Conservation (phyloP, 768 basidiomycete species). For the Boletus edulis region DNA sequence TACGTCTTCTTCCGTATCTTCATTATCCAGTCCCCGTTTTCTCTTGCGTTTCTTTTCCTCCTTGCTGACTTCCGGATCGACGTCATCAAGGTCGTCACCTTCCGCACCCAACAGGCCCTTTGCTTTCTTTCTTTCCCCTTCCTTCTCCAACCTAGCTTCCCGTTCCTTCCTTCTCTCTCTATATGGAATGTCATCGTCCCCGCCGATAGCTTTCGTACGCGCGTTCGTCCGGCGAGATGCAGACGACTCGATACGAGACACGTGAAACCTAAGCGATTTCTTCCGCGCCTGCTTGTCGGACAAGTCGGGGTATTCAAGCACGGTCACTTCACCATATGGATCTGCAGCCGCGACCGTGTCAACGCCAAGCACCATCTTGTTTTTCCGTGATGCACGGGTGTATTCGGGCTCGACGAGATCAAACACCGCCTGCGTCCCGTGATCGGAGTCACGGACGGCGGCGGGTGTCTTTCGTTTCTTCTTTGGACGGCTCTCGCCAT, state of each 20-base stretch:
- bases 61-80: constrained; percentile 40
- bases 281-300: constrained; percentile 81
- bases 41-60: constrained; percentile 38
- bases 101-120: constrained; percentile 41
- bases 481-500: constrained; percentile 39
- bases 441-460: constrained; percentile 9
- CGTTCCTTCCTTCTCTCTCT: constrained; percentile 67
- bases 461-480: constrained; percentile 56
- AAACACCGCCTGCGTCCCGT: constrained; percentile 40
- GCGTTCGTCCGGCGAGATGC: constrained; percentile 74
- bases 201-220: constrained; percentile 66
- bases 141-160: constrained; percentile 52
- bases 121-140: constrained; percentile 35
- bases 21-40: constrained; percentile 38
- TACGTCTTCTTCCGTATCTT: constrained; percentile 40
- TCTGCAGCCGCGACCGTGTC: constrained; percentile 13
- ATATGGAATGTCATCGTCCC: constrained; percentile 96
- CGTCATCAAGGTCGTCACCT: constrained; percentile 67
- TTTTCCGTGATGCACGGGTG: constrained; percentile 21
- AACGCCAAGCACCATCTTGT: constrained; percentile 7
- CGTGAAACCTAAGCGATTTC: constrained; percentile 89
- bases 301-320: constrained; percentile 68
- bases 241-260: constrained; percentile 83
- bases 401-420: constrained; percentile 81
- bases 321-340: constrained; percentile 72